phyloP scores from a whole-genome alignment of 2,329 filamentous ascomycete species.

The Neurospora crassa region DNA sequence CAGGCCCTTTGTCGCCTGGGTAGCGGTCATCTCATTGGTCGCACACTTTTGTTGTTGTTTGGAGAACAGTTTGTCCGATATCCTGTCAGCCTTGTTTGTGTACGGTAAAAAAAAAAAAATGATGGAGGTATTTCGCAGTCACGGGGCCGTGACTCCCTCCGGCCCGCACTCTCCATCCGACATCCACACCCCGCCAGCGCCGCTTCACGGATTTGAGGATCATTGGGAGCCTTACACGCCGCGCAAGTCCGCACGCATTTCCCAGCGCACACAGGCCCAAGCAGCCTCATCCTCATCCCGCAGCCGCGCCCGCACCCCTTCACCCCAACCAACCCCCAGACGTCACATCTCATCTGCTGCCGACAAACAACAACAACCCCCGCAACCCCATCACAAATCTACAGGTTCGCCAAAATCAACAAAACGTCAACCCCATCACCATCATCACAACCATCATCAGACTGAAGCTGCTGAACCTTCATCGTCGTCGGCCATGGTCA shows the following conservation, averaged over 20 bases:
- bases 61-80: neutral
- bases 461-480: neutral
- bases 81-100: constrained; percentile 1
- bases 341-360: constrained; percentile 15
- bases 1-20: neutral
- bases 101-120: constrained; percentile 9
- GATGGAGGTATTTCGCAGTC: constrained; percentile 27
- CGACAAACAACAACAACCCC: neutral
- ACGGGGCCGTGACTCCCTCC: constrained; percentile 45
- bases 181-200: constrained; percentile 59
- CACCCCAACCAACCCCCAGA: constrained; percentile 30
- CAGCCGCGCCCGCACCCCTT: constrained; percentile 43
- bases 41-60: neutral
- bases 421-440: constrained; percentile 14
- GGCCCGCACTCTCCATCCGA: constrained; percentile 33
- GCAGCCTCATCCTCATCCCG: constrained; percentile 12
- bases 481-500: constrained; percentile 22
- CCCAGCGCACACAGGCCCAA: constrained; percentile 30
- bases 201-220: constrained; percentile 58
- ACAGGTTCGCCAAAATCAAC: constrained; percentile 21
- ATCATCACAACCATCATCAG: neutral
- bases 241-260: constrained; percentile 58
- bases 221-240: constrained; percentile 64
- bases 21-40: neutral
- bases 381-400: constrained; percentile 6